Percentiles rank a stretch among this genome's conserved stretches.
Conservation (phyloP, 306 rosid species). For the Styphnolobium japonicum region DNA sequence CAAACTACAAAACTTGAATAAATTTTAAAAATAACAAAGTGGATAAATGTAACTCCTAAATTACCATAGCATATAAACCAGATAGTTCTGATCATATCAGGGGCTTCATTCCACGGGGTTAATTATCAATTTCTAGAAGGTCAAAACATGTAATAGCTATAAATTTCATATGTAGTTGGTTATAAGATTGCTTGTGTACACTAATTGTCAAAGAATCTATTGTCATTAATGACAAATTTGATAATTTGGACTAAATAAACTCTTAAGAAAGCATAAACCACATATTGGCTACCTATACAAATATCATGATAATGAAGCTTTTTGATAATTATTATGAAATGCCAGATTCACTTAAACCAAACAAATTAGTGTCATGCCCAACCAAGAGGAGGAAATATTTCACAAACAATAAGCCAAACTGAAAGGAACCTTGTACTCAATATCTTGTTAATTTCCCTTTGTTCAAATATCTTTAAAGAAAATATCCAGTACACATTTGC, state of each 20-base stretch:
- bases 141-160: not conserved
- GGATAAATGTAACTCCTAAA: not conserved
- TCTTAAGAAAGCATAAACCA: not conserved
- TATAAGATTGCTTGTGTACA: not conserved
- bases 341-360: not conserved
- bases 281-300: not conserved
- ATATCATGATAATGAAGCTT: not conserved
- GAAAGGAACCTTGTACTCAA: not conserved
- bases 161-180: not conserved
- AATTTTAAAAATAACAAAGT: not conserved
- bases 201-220: not conserved
- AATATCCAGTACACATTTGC: not conserved
- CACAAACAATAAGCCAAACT: not conserved
- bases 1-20: not conserved
- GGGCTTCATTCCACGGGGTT: not conserved
- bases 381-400: not conserved
- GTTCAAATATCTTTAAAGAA: not conserved
- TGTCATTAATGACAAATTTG: not conserved
- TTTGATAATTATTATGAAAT: not conserved
- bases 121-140: not conserved
- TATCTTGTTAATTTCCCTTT: not conserved
- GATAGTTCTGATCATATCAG: not conserved
- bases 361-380: not conserved
- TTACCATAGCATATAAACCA: not conserved
- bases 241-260: not conserved